phyloP scores from a whole-genome alignment of 495 filamentous ascomycete species.

The Neurospora sp. region DNA sequence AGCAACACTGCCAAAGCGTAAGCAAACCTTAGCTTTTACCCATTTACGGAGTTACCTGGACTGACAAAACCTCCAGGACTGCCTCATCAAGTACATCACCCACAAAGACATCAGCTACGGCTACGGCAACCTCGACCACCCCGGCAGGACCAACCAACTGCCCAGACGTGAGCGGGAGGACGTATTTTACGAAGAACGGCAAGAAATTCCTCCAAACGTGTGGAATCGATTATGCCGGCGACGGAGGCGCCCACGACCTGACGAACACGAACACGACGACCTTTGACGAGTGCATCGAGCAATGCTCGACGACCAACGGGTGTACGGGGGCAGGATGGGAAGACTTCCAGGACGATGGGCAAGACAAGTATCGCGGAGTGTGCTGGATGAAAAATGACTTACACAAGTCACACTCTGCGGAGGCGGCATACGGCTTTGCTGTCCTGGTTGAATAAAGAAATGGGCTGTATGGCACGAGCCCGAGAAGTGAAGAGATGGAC shows the following conservation, averaged over 20 bases:
- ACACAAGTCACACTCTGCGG: constrained; percentile 7
- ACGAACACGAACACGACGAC: constrained; percentile 1
- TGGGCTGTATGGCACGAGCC: not conserved
- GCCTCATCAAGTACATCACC: not conserved
- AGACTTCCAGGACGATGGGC: not conserved
- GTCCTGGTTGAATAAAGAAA: not conserved
- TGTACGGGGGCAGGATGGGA: constrained; percentile 18
- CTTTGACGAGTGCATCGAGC: constrained; percentile 12
- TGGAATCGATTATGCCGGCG: constrained; percentile 14
- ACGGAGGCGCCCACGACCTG: constrained; percentile 7
- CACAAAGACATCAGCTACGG: not conserved
- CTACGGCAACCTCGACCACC: not conserved
- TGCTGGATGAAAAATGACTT: constrained; percentile 17
- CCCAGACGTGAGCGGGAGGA: constrained; percentile 1
- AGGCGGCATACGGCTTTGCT: constrained; percentile 10
- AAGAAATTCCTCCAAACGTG: constrained; percentile 11
- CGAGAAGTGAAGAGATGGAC: not conserved
- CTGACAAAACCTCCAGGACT: not conserved
- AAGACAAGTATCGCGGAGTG: not conserved
- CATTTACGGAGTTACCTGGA: not conserved
- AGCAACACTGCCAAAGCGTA: not conserved
- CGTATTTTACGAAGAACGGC: constrained; percentile 3
- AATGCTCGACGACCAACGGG: constrained; percentile 1
- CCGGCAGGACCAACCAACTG: constrained; percentile 1
- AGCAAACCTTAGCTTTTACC: not conserved